These are phyloP conservation scores for Talaromyces sp. DNA, from an alignment of 2,329 filamentous ascomycete genomes.

Conservation along the genomic window DNA sequence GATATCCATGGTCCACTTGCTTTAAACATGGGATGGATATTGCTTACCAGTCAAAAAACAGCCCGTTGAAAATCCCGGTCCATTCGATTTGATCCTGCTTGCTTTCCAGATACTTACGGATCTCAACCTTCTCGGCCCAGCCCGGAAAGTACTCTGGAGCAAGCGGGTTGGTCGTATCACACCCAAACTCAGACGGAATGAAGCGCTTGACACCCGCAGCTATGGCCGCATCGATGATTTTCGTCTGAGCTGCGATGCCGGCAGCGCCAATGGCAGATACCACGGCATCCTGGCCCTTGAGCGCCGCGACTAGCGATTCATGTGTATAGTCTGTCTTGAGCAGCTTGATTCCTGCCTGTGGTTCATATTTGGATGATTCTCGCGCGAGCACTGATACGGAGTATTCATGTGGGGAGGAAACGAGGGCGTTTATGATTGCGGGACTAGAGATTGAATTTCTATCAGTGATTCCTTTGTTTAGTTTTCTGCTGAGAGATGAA, in stretches of 20 bases:
- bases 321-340: constrained; percentile 16
- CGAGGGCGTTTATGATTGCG: constrained; percentile 8
- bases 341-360: constrained; percentile 8
- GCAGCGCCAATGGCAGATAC: constrained; percentile 15
- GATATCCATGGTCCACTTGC: neutral
- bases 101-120: constrained; percentile 11
- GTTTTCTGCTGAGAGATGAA: neutral
- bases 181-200: constrained; percentile 8
- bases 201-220: constrained; percentile 52
- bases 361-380: constrained; percentile 10
- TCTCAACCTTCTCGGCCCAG: constrained; percentile 10
- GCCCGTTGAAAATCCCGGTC: constrained; percentile 9
- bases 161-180: constrained; percentile 7
- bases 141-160: constrained; percentile 4
- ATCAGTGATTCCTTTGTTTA: neutral
- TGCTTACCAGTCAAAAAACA: constrained; percentile 12
- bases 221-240: constrained; percentile 53
- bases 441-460: neutral
- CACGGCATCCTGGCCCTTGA: constrained; percentile 16
- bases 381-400: constrained; percentile 14
- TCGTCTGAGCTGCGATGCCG: constrained; percentile 38
- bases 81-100: constrained; percentile 15
- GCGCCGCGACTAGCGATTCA: constrained; percentile 16
- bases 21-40: neutral
- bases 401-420: constrained; percentile 11